A percentile compares a stretch with the other conserved stretches of the same genome.
Conservation (phyloP, 176 grass and related monocot species). For the Microstegium vimineum region DNA sequence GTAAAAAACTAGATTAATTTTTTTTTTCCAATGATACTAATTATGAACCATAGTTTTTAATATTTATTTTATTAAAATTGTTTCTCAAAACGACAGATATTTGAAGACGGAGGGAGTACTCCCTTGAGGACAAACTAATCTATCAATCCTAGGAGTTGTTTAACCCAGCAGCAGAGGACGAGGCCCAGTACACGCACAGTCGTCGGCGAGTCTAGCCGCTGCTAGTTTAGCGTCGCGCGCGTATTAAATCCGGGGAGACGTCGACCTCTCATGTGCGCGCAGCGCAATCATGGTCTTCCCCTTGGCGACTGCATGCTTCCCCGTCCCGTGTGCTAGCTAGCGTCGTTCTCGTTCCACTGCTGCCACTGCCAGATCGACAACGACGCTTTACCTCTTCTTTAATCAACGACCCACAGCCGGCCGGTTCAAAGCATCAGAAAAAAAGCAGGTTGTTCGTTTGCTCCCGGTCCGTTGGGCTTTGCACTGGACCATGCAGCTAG, state of each 20-base stretch:
- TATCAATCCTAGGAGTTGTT: background rate
- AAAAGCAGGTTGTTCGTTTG: no score
- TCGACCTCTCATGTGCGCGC: slow-evolving; percentile 3
- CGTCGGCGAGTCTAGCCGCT: background rate
- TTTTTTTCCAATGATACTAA: no score
- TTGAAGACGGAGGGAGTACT: no score
- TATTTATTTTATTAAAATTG: no score
- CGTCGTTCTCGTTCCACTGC: background rate
- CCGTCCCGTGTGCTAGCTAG: background rate
- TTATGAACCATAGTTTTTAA: no score
- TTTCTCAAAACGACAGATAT: no score
- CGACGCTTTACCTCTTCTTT: slow-evolving; percentile 14
- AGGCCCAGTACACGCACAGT: slow-evolving; percentile 15
- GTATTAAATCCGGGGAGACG: slow-evolving; percentile 20
- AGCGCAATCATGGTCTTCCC: background rate
- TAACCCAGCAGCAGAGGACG: slow-evolving; percentile 1
- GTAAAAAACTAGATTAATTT: no score
- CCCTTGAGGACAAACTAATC: slow-evolving; percentile 14
- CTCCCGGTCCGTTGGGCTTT: background rate
- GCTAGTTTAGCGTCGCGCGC: background rate
- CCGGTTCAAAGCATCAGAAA: slow-evolving; percentile 9
- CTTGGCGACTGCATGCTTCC: no score
- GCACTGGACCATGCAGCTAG: no score
- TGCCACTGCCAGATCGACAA: slow-evolving; percentile 13
- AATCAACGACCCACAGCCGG: slow-evolving; percentile 2